phyloP scores from a whole-genome alignment of 805 yeast species.

The Suhomyces kilbournensis region DNA sequence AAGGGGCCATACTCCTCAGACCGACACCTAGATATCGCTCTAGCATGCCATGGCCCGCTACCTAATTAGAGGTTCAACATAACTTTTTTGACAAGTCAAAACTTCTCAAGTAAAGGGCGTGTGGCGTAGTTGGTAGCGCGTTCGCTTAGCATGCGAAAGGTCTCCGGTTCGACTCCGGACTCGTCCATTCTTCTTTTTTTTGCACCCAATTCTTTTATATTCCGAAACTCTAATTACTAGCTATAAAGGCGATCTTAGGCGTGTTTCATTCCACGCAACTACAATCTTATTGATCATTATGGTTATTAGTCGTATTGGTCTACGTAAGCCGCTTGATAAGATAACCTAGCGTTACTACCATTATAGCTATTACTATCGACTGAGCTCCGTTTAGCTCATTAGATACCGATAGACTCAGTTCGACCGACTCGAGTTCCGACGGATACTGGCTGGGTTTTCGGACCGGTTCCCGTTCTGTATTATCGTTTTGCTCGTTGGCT shows the following conservation, averaged over 20 bases:
- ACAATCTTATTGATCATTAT: not conserved
- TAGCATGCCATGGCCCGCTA: no score
- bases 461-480: not conserved
- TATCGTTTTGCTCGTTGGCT: not conserved
- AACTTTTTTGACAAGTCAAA: no score
- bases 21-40: no score
- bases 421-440: not conserved
- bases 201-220: not conserved
- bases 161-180: constrained; percentile 46
- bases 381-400: constrained; percentile 4
- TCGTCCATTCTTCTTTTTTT: constrained; percentile 33
- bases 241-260: no score
- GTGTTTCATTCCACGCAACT: not conserved
- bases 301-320: not conserved
- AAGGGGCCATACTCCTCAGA: no score
- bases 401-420: constrained; percentile 2
- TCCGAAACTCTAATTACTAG: no score
- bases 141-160: constrained; percentile 49
- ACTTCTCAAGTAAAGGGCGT: constrained; percentile 20
- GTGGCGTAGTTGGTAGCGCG: constrained; percentile 52
- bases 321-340: constrained; percentile 2
- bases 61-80: no score
- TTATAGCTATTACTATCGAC: constrained; percentile 4
- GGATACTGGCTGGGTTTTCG: not conserved
- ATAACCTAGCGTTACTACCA: constrained; percentile 7